Evolutionary conservation across 257 asterid species (phyloP), one percentile per base, ranked within the genome.

Genomic region (Lycium barbarum): DNA sequence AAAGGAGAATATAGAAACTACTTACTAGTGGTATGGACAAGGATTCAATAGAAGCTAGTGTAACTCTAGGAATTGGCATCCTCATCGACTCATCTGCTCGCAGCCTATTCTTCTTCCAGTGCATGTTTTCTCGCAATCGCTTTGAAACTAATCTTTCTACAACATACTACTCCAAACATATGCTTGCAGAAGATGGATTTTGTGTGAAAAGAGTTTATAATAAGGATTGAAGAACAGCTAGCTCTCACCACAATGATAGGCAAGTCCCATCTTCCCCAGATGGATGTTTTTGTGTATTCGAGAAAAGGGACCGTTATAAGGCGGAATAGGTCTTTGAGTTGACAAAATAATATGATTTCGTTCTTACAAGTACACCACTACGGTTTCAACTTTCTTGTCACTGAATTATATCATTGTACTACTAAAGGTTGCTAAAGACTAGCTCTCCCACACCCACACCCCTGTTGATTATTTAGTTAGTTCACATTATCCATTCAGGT

Each of bases 41-140:
- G 83, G 91, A 90, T 81, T 90, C 92, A 55, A 86, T 68, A 79
- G 92, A 85, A 63, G 88, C 89, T 49, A 86, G 89, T 3, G 88
- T 83, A 49, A 83, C 83, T 63, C 62, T 49, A 9, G 84, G 61
- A 65, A 85, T 51, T 15, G 38, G 35, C 38, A 20, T 33, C 79
- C 70, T 81, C 73, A 18, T 76, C 38, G 51, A 20, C 58, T 68
- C 49, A 57, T 38, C 79, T 35, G 0, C 89, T 65, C 33, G 33
- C 33, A 26, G 33, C 33, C 49, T 62, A 2, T 81, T 86, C 86
- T 59, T 79, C 15, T 47, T 83, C 86, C 51, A 66, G 0, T 43
- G 84, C 85, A 76, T 84, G 18, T 38, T 43, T 1, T n/a, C 45
- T 12, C 68, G 61, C 61, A 55, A 55, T 55, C 18, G 7, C 6